Evolutionary conservation across 768 basidiomycete genomes (phyloP).

Genomic region (Xerocomus spinulosus): DNA sequence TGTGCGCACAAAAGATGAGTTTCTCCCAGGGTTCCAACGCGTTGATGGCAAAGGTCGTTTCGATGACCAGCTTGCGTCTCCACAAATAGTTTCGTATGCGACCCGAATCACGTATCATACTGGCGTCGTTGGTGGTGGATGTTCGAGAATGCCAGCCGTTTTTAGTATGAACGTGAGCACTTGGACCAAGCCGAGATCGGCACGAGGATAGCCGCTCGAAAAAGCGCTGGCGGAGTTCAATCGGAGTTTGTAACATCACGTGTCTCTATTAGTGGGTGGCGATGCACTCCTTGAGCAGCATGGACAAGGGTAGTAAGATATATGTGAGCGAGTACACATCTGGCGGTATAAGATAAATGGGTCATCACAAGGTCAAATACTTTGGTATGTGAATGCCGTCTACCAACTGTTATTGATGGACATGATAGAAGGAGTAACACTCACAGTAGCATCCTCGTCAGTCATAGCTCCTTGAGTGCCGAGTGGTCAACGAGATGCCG

Average conservation of each 20-base stretch:
- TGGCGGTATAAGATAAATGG: slow-evolving; percentile 14
- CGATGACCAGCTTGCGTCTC: slow-evolving; percentile 52
- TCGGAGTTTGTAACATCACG: background rate
- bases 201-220: background rate
- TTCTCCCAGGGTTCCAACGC: slow-evolving; percentile 72
- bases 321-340: slow-evolving; percentile 15
- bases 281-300: too few species aligned
- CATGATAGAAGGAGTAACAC: slow-evolving; percentile 3
- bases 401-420: slow-evolving; percentile 5
- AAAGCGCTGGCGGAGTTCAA: background rate
- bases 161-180: background rate
- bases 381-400: slow-evolving; percentile 7
- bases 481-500: slow-evolving; percentile 27
- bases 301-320: slow-evolving; percentile 1
- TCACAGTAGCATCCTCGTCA: slow-evolving; percentile 4
- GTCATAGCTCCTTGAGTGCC: slow-evolving; percentile 28
- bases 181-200: background rate
- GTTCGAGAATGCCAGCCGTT: background rate
- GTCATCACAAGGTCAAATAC: slow-evolving; percentile 1
- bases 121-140: background rate
- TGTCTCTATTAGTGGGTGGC: too few species aligned
- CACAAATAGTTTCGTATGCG: slow-evolving; percentile 38
- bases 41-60: slow-evolving; percentile 54
- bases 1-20: slow-evolving; percentile 48
- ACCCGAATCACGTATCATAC: slow-evolving; percentile 11